Base-by-base conservation (phyloP, 1,284 basidiomycete genomes). In the Cryptococcus hybrid region DNA sequence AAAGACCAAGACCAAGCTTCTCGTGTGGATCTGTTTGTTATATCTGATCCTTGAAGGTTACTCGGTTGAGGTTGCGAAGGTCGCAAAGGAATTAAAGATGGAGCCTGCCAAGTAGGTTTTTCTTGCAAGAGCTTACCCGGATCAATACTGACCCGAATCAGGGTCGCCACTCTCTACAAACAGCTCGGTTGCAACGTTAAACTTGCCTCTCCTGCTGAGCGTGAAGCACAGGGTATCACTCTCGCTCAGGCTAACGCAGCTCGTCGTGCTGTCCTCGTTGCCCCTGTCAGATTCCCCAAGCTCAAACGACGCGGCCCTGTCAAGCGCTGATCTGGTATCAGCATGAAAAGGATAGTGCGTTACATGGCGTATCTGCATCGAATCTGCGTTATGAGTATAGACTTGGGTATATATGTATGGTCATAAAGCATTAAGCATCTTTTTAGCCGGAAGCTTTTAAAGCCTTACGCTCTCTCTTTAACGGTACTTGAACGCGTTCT, bases 231-330 rank as follows among this genome's bases (percentile, higher is more conserved):
- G 44, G 88, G 88, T 6, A 59, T 79, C 39, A 58, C 65, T 2
- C 70, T 88, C 11, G 82, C 86, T 0, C 84, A 86, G 55, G 83
- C 84, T 0, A 83, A 80, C 36, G 80, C 82, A 44, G 81, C 79
- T 43, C 89, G 87, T 67, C 82, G 86, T 55, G 91, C 90, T 0
- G 79, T 87, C 0, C 80, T 95, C 52, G 84, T 80, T 53, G 83
- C 85, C 1, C 92, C 92, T 2, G 80, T 93, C 5, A 82, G 83
- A 61, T 94, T 92, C 78, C 91, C 91, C 1, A 88, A 88, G 70
- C 68, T 68, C 38, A 75, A 73, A 61, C 68, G 68, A 40, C 63
- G 76, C 47, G 76, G 72, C 0, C 75, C 75, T 9, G 70, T 70
- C 24, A 77, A 75, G 68, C 68, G 73, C 57, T 76, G 34, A 35